Evolutionary conservation across 345 rosid genomes (phyloP).

Genomic region (Physaria fendleri): DNA sequence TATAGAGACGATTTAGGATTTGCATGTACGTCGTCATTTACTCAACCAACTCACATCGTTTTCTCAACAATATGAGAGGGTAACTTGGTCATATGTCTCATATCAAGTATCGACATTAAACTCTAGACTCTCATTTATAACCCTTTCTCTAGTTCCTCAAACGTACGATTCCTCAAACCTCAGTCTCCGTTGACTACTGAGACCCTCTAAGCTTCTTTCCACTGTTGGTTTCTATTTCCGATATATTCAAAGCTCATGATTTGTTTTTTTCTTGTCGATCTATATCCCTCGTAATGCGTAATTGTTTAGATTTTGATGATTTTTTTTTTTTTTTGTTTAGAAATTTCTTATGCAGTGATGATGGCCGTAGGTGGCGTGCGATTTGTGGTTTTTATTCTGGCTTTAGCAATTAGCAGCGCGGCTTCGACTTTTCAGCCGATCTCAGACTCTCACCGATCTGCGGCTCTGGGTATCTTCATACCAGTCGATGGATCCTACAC

Average conservation of each 20-base stretch:
- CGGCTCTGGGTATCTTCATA: conserved; percentile 66
- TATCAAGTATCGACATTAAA: too few relatives aligned
- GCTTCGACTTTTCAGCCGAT: conserved; percentile 67
- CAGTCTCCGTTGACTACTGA: conserved; percentile 34
- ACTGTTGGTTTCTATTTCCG: conserved; percentile 7
- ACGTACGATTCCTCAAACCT: conserved; percentile 13
- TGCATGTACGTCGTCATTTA: too few relatives aligned
- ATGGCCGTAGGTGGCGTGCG: conserved; percentile 43
- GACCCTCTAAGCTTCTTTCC: conserved; percentile 8
- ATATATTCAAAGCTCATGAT: too few relatives aligned
- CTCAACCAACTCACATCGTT: too few relatives aligned
- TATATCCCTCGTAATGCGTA: conserved; percentile 9
- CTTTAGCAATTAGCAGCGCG: conserved; percentile 46
- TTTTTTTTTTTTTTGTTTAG: neutral
- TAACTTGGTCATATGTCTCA: too few relatives aligned
- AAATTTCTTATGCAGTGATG: conserved; percentile 37
- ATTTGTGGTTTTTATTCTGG: conserved; percentile 37
- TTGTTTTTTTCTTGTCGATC: too few relatives aligned
- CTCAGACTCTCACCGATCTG: conserved; percentile 86
- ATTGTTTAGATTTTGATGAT: conserved; percentile 1
- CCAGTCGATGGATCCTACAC: conserved; percentile 55
- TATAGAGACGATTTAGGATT: too few relatives aligned
- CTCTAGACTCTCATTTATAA: neutral
- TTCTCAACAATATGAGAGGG: too few relatives aligned
- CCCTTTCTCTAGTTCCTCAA: conserved; percentile 6